Evolutionary conservation across 257 asterid genomes (phyloP).

Genomic region (Apocynum venetum): DNA sequence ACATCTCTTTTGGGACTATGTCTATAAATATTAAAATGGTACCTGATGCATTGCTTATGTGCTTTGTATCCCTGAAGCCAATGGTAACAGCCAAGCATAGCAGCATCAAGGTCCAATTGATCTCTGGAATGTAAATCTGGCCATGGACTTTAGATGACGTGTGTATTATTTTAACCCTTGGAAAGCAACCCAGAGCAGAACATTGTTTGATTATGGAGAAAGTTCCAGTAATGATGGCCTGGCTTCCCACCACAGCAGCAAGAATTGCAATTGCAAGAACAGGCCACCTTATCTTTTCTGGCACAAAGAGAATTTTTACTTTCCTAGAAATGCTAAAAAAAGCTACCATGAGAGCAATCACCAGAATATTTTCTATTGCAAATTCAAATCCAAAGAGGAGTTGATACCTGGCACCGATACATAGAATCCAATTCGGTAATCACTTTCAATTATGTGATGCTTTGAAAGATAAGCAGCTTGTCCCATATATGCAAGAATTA

Average conservation of each 20-base stretch:
- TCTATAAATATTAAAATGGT: constrained; percentile 9
- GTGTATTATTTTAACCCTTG: constrained; percentile 75
- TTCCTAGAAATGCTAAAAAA: neutral
- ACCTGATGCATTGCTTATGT: constrained; percentile 97
- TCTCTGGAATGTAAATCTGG: constrained; percentile 90
- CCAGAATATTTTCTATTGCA: neutral
- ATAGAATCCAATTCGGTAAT: constrained; percentile 78
- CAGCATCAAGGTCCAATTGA: constrained; percentile 89
- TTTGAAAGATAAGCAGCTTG: constrained; percentile 97
- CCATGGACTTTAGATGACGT: constrained; percentile 87
- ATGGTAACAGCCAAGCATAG: constrained; percentile 87
- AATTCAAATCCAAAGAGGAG: constrained; percentile 9
- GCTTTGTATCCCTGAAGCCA: constrained; percentile 89
- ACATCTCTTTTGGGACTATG: neutral
- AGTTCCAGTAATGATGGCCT: constrained; percentile 89
- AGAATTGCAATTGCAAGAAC: constrained; percentile 94
- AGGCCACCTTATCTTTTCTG: constrained; percentile 82
- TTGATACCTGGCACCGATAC: constrained; percentile 84
- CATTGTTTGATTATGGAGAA: constrained; percentile 95
- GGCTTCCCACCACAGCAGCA: constrained; percentile 98
- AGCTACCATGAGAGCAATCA: neutral
- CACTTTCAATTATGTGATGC: constrained; percentile 67
- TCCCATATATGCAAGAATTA: constrained; percentile 97
- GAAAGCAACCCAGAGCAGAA: constrained; percentile 92
- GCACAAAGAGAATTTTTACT: constrained; percentile 7